Evolutionary conservation across 495 filamentous ascomycete genomes (phyloP).

Genomic region (Penicillium pulvis): DNA sequence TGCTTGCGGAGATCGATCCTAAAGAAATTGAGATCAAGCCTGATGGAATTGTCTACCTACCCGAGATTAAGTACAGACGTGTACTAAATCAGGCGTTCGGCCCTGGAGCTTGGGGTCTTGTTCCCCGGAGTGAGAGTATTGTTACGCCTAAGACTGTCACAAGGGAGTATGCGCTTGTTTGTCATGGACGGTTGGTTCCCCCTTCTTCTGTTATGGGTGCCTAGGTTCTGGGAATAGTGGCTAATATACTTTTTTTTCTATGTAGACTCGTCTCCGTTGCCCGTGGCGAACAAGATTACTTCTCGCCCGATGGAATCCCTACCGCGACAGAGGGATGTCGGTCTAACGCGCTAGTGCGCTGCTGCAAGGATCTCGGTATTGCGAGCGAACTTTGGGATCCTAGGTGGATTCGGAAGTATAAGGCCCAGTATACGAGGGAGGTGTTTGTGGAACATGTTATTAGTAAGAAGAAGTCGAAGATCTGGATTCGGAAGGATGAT

Average conservation of each 20-base stretch:
- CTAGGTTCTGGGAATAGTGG: too few species aligned
- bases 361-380: constrained; percentile 96
- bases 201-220: not conserved
- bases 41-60: constrained; percentile 93
- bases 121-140: constrained; percentile 85
- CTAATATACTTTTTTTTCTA: not conserved
- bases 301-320: constrained; percentile 88
- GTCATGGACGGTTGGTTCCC: constrained; percentile 75
- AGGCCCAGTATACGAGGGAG: constrained; percentile 70
- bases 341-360: constrained; percentile 93
- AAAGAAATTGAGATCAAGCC: constrained; percentile 95
- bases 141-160: constrained; percentile 88
- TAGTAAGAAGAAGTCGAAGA: constrained; percentile 85
- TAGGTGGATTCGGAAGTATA: constrained; percentile 76
- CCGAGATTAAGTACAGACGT: constrained; percentile 96
- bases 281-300: constrained; percentile 94
- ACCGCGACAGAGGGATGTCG: constrained; percentile 97
- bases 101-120: constrained; percentile 93
- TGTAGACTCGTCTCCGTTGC: constrained; percentile 84
- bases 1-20: constrained; percentile 65
- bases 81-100: constrained; percentile 93
- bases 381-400: constrained; percentile 98
- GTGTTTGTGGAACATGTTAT: constrained; percentile 78
- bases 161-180: constrained; percentile 91
- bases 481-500: constrained; percentile 86